phyloP scores from a whole-genome alignment of 179 eudicot species.

The Corrigiola litoralis region DNA sequence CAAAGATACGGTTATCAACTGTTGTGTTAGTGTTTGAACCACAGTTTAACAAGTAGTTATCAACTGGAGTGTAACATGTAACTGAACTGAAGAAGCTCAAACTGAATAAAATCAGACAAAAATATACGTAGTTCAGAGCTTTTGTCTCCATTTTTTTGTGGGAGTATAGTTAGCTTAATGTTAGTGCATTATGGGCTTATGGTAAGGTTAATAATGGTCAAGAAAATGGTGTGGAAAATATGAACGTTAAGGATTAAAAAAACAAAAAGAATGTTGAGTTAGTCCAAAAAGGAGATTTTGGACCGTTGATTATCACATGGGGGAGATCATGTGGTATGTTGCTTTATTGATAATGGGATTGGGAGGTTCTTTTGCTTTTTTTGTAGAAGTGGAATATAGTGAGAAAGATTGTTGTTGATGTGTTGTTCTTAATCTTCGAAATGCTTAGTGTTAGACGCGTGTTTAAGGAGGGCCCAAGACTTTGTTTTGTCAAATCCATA shows the following conservation, averaged over 20 bases:
- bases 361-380: neutral
- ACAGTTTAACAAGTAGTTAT: slow-evolving; percentile 57
- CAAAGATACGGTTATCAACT: slow-evolving; percentile 42
- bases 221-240: no score
- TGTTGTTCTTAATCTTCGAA: no score
- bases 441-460: no score
- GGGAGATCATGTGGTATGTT: neutral
- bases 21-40: slow-evolving; percentile 45
- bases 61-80: slow-evolving; percentile 23
- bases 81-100: neutral
- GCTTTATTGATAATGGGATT: neutral
- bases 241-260: neutral
- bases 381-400: neutral
- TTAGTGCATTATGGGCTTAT: neutral
- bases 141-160: slow-evolving; percentile 14
- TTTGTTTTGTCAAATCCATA: neutral
- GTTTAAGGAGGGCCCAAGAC: neutral
- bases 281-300: slow-evolving; percentile 4
- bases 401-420: no score
- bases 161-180: neutral
- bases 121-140: neutral
- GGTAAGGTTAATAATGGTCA: no score
- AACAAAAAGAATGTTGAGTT: no score
- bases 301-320: slow-evolving; percentile 11
- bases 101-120: slow-evolving; percentile 6